These are phyloP conservation scores for Quercus variabilis DNA, from an alignment of 306 rosid species.

Conservation along the genomic window DNA sequence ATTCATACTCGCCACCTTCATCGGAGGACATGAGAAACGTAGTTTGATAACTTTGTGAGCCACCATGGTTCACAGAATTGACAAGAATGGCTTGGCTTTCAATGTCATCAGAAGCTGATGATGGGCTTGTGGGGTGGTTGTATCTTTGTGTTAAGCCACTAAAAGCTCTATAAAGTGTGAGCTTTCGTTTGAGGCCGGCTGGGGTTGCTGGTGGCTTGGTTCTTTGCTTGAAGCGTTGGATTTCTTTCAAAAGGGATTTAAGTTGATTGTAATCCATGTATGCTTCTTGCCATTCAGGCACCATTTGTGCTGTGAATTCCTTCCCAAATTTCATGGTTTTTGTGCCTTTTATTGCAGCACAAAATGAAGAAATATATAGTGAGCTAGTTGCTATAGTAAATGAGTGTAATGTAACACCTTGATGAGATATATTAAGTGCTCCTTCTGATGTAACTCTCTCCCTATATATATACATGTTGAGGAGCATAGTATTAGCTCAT, in stretches of 20 bases:
- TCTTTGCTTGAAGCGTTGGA: conserved; percentile 26
- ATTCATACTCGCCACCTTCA: conserved; percentile 62
- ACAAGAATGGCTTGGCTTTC: conserved; percentile 63
- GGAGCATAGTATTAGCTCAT: too few relatives aligned
- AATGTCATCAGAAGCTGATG: conserved; percentile 22
- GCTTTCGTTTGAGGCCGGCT: conserved; percentile 36
- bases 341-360: not conserved
- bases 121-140: conserved; percentile 19
- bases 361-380: too few relatives aligned
- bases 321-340: conserved; percentile 65
- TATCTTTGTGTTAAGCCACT: conserved; percentile 54
- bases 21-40: conserved; percentile 51
- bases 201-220: conserved; percentile 18
- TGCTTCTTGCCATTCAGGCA: conserved; percentile 78
- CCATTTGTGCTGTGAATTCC: conserved; percentile 60
- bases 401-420: too few relatives aligned
- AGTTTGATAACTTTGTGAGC: conserved; percentile 36
- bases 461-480: too few relatives aligned
- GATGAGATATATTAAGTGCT: too few relatives aligned
- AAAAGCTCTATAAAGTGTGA: conserved; percentile 59
- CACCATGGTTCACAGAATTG: conserved; percentile 22
- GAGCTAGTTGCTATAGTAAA: too few relatives aligned
- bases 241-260: conserved; percentile 47
- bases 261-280: conserved; percentile 57
- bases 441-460: too few relatives aligned